Conservation (phyloP, 768 basidiomycete genomes). For the Termitomyces bulborhizus region DNA sequence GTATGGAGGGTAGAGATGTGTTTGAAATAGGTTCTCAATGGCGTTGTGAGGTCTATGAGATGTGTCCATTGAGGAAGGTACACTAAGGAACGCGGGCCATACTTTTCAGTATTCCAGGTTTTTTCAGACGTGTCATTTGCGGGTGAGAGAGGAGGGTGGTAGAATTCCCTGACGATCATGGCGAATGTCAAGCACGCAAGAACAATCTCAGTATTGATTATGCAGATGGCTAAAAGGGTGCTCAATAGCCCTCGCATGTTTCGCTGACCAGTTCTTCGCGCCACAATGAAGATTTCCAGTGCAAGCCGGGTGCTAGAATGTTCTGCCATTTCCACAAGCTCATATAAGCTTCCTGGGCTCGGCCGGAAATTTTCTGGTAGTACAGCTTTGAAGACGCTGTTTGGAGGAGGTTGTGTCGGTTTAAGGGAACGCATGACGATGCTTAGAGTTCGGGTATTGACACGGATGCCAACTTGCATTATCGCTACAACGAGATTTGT, state of each 20-base stretch:
- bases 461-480: constrained; percentile 44
- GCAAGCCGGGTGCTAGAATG: constrained; percentile 43
- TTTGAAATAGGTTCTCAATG: constrained; percentile 1
- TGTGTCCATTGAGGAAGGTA: constrained; percentile 1
- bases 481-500: constrained; percentile 41
- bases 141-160: constrained; percentile 22
- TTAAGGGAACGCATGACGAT: constrained; percentile 29
- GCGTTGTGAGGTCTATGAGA: not conserved
- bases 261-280: constrained; percentile 47
- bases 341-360: constrained; percentile 19
- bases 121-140: constrained; percentile 13
- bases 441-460: constrained; percentile 47
- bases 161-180: constrained; percentile 58
- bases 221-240: constrained; percentile 52
- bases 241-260: constrained; percentile 58
- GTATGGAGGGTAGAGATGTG: not conserved
- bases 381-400: constrained; percentile 6
- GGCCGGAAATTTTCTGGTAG: constrained; percentile 9
- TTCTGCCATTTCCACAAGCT: constrained; percentile 28
- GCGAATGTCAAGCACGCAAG: constrained; percentile 70
- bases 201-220: constrained; percentile 76
- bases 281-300: constrained; percentile 43
- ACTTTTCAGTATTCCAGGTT: constrained; percentile 3
- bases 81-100: constrained; percentile 8
- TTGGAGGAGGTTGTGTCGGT: constrained; percentile 11